phyloP scores from a whole-genome alignment of 2,329 filamentous ascomycete genomes.

The Lecanicillium sp. region DNA sequence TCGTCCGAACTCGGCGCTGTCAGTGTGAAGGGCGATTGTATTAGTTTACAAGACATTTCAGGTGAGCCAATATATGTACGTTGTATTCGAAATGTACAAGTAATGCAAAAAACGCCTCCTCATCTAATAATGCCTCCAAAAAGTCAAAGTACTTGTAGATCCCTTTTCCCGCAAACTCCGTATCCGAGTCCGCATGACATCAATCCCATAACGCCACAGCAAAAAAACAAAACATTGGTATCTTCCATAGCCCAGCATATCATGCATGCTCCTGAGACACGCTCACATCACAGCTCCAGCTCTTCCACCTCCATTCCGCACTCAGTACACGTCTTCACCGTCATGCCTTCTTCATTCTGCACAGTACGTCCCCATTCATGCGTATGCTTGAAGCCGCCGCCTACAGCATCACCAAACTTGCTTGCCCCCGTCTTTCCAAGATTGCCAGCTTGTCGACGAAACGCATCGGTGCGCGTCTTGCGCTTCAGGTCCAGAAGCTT shows the following conservation, averaged over 20 bases:
- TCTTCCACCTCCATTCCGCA: conserved; percentile 77
- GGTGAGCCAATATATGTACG: too few relatives aligned
- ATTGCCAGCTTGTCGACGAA: conserved; percentile 59
- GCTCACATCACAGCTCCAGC: conserved; percentile 49
- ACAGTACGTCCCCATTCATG: conserved; percentile 78
- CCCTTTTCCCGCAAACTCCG: background rate
- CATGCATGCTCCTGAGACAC: background rate
- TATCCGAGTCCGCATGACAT: background rate
- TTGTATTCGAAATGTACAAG: too few relatives aligned
- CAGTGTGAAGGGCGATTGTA: too few relatives aligned
- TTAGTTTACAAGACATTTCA: too few relatives aligned
- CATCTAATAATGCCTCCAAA: too few relatives aligned
- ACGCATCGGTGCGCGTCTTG: conserved; percentile 84
- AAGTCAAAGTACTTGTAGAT: background rate
- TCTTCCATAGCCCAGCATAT: background rate
- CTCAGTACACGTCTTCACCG: conserved; percentile 68
- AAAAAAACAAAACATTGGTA: background rate
- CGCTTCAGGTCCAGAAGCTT: conserved; percentile 89
- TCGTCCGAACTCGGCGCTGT: too few relatives aligned
- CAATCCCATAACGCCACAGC: background rate
- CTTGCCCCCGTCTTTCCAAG: conserved; percentile 43
- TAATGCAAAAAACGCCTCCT: too few relatives aligned
- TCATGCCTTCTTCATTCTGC: conserved; percentile 63
- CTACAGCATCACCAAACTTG: conserved; percentile 71
- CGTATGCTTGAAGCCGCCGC: conserved; percentile 61